Evolutionary conservation across 768 basidiomycete genomes (phyloP).

Genomic region (Mycena latifolia): DNA sequence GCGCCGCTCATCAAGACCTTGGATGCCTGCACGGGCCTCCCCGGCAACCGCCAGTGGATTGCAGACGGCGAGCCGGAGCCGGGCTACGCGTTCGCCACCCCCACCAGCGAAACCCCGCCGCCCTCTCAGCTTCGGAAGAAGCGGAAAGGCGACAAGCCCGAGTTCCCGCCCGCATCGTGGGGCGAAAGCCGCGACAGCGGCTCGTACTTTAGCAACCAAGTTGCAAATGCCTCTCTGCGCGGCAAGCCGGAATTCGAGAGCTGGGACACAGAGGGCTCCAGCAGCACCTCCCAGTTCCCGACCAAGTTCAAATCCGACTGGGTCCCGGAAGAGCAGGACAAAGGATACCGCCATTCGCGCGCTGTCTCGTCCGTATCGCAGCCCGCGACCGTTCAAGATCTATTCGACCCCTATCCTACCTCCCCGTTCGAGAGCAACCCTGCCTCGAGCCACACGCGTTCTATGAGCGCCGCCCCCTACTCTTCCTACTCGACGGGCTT

Average conservation of each 20-base stretch:
- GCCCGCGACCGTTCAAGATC: conserved; percentile 38
- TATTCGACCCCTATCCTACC: conserved; percentile 46
- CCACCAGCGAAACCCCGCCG: conserved; percentile 48
- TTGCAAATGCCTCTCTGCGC: conserved; percentile 30
- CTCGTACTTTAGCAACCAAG: conserved; percentile 64
- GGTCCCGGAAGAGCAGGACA: conserved; percentile 44
- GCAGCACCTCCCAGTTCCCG: conserved; percentile 47
- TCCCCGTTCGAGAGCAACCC: conserved; percentile 46
- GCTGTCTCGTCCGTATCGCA: conserved; percentile 30
- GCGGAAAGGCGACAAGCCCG: conserved; percentile 51
- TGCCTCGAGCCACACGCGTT: conserved; percentile 44
- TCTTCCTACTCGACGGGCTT: conserved; percentile 49
- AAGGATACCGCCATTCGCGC: conserved; percentile 17
- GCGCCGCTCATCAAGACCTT: conserved; percentile 79
- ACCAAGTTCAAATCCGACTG: conserved; percentile 62
- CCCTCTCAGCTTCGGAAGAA: conserved; percentile 61
- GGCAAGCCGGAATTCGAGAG: conserved; percentile 36
- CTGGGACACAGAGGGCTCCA: conserved; percentile 47
- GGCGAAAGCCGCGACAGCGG: conserved; percentile 60
- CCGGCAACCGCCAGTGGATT: conserved; percentile 78
- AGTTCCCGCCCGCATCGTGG: conserved; percentile 79
- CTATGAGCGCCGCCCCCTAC: conserved; percentile 45
- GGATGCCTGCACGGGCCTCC: conserved; percentile 77
- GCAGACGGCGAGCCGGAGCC: conserved; percentile 51
- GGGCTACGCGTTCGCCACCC: conserved; percentile 72